Percentiles rank a stretch among this genome's conserved stretches.
Conservation (phyloP, 1,139 yeast genomes). For the Diutina mesorugosa region DNA sequence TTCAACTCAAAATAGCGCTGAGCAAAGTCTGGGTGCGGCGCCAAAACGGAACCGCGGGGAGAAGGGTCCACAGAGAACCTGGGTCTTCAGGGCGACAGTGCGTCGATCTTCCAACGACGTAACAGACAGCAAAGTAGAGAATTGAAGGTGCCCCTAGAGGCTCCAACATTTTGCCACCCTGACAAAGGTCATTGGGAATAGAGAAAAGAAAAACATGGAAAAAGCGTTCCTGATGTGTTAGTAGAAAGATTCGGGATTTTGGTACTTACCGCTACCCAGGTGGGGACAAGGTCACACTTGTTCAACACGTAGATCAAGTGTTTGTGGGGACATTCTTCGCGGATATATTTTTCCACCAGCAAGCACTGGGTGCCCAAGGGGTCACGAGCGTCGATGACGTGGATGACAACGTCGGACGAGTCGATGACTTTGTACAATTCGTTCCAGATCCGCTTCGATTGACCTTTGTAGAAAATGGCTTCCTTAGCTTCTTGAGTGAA, state of each 20-base stretch:
- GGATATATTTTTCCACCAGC: slow-evolving; percentile 84
- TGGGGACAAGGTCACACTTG: slow-evolving; percentile 97
- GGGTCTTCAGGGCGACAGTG: slow-evolving; percentile 38
- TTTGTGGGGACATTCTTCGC: slow-evolving; percentile 91
- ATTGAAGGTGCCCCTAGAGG: slow-evolving; percentile 1
- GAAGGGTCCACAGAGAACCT: slow-evolving; percentile 18
- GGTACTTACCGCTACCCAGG: slow-evolving; percentile 97
- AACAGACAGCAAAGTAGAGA: slow-evolving; percentile 61
- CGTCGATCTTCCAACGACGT: slow-evolving; percentile 86
- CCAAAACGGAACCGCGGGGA: slow-evolving; percentile 13
- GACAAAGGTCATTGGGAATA: slow-evolving; percentile 52
- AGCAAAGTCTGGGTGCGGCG: slow-evolving; percentile 13
- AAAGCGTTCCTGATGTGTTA: neutral
- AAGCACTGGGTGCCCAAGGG: slow-evolving; percentile 93
- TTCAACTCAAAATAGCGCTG: slow-evolving; percentile 59
- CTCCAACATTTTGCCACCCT: slow-evolving; percentile 40
- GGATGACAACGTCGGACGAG: slow-evolving; percentile 93
- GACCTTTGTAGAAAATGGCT: slow-evolving; percentile 92
- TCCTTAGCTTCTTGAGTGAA: slow-evolving; percentile 87
- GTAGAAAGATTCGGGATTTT: slow-evolving; percentile 6
- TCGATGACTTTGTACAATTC: slow-evolving; percentile 94
- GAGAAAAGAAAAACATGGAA: slow-evolving; percentile 5
- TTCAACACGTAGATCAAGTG: slow-evolving; percentile 89
- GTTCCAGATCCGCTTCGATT: slow-evolving; percentile 97
- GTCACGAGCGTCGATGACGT: slow-evolving; percentile 94